A percentile compares a stretch with the other conserved stretches of the same genome.
Conservation (phyloP, 2,329 filamentous ascomycete species). For the Ophiocordyceps unilateralis region DNA sequence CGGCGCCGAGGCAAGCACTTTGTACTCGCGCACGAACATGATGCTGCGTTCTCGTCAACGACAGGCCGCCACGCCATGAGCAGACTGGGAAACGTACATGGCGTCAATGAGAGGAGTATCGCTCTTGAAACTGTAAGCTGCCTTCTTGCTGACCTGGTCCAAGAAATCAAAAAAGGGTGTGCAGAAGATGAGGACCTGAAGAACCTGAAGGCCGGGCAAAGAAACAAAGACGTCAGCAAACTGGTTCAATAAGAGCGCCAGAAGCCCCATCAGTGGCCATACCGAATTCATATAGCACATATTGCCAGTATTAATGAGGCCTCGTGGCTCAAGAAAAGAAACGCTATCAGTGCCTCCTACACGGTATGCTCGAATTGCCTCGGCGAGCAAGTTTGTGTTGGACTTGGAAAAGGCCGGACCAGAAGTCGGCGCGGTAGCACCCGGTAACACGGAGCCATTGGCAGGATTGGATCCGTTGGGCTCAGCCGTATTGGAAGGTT, state of each 20-base stretch:
- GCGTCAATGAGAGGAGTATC: conserved; percentile 87
- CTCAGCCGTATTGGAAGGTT: conserved; percentile 5
- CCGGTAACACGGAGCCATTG: conserved; percentile 9
- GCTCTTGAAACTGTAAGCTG: conserved; percentile 83
- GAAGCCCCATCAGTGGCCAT: conserved; percentile 19
- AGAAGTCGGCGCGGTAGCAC: conserved; percentile 6
- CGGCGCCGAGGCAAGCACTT: conserved; percentile 61
- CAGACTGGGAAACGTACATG: conserved; percentile 36
- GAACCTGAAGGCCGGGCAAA: conserved; percentile 43
- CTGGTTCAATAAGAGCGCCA: neutral
- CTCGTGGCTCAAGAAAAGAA: conserved; percentile 77
- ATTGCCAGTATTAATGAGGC: conserved; percentile 91
- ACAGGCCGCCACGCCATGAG: neutral
- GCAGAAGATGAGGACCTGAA: conserved; percentile 91
- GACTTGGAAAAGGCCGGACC: conserved; percentile 23
- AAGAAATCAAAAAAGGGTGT: conserved; percentile 89
- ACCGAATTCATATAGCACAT: conserved; percentile 99
- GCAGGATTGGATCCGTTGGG: conserved; percentile 11
- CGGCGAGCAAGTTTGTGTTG: conserved; percentile 45
- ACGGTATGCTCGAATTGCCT: conserved; percentile 59
- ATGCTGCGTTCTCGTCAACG: conserved; percentile 39
- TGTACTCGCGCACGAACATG: conserved; percentile 89
- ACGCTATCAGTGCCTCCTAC: conserved; percentile 49
- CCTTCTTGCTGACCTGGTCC: conserved; percentile 68
- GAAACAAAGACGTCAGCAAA: conserved; percentile 14